Base-by-base conservation (phyloP, 148 eudicot species). In the Chenopodium quinoa region DNA sequence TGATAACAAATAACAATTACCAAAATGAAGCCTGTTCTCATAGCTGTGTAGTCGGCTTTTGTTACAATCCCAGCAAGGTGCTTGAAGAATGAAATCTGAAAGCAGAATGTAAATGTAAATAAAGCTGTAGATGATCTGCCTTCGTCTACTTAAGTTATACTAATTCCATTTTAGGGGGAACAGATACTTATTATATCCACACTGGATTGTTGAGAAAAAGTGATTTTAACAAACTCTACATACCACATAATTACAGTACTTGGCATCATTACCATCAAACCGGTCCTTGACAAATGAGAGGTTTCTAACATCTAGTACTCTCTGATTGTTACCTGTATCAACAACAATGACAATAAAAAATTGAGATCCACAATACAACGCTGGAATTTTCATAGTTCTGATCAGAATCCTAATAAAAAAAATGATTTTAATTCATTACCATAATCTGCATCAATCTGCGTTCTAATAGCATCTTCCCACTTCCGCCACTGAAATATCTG, bases 401-500 rank as follows among this genome's bases (percentile, higher is more conserved):
- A 22, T 63, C 67, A 22, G n/a, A 20, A 63, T 9, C 27, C 9
- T 22, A 23, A 48, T 3, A 6, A n/a, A 63, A 63, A 63, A 7
- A n/a, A 63, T 29, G 10, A n/a, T 20, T 23, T 25, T 27, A 27
- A 27, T 10, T 7, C 7, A 65, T 79, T 78, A 80, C 82, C 79
- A 14, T 22, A 7, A 1, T 77, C 22, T 31, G 66, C 58, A 11
- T n/a, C 22, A 65, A 17, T 50, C 78, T 76, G 73, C 17, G 17
- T 9, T 48, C 11, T 63, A 31, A 80, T 63, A 23, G 56, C 40
- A 1, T 80, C 83, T 73, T 84, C 86, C 86, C 86, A 84, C 76
- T 84, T 84, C 78, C 67, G 4, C 86, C 86, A 84, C 70, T 71
- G 86, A 23, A 78, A 64, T 62, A 84, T 84, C 86, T 84, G 27